Base-by-base conservation (phyloP, 2,329 filamentous ascomycete genomes). In the Metarhizium album region DNA sequence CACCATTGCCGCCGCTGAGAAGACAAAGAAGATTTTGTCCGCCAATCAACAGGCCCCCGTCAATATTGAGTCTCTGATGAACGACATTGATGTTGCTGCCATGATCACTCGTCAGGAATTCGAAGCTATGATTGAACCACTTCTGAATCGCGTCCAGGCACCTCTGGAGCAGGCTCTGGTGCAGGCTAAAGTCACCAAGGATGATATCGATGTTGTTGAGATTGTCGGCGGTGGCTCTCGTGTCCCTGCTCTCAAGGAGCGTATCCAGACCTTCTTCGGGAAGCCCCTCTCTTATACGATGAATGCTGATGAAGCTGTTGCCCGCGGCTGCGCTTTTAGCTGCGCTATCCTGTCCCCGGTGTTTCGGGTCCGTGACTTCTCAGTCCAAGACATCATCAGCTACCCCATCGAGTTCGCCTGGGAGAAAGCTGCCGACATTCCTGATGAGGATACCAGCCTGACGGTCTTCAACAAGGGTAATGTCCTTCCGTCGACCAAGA, bases 341-440 rank as follows among this genome's bases (percentile, higher is more conserved):
- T 97, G 93, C 69, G 93, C 93, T 63, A 96, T 96, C 60, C 83
- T 97, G 51, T 97, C 93, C 0, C 93, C 93, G 45, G 87, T 95
- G 59, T 97, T 98, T 86, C 90, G 91, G 68, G 93, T 98, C 66
- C 90, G 93, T 64, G 93, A 98, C 75, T 98, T 98, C 72, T 83
- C 90, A 60, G 86, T 97, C 54, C 90, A 97, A 78, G 93, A 98
- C 70, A 91, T 97, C 62, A 88, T 95, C 72, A 89, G 84, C 76
- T 98, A 97, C 75, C 93, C 93, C 46, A 95, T 98, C 68, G 91
- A 98, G 68, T 98, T 98, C 70, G 87, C 85, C 49, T 98, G 93
- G 93, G 93, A 98, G 77, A 95, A 97, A 78, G 94, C 91, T 24
- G 83, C 90, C 53, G 93, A 98, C 64, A 98, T 98, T 61, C 93